phyloP scores from a whole-genome alignment of 805 yeast species.

The Debaryomyces castellii region DNA sequence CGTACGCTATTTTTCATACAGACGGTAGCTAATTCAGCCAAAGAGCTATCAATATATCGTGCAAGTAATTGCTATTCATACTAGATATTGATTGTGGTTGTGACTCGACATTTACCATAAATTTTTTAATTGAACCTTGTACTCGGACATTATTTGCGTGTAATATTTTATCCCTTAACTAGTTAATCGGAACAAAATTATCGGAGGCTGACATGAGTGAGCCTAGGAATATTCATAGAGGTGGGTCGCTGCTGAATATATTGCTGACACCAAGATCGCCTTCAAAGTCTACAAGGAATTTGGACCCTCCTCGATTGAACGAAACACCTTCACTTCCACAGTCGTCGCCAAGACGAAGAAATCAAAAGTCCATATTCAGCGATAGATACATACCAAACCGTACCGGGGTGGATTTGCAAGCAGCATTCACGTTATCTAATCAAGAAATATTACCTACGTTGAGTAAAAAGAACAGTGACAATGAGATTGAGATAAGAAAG shows the following conservation, averaged over 20 bases:
- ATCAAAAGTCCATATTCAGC: constrained; percentile 54
- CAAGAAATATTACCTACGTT: constrained; percentile 43
- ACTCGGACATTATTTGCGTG: neutral
- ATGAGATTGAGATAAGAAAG: constrained; percentile 64
- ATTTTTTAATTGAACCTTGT: neutral
- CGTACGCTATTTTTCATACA: neutral
- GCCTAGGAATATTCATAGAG: neutral
- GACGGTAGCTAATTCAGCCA: neutral
- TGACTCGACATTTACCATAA: neutral
- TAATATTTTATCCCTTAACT: neutral
- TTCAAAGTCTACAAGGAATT: constrained; percentile 36
- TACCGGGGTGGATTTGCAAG: constrained; percentile 81
- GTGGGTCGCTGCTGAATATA: constrained; percentile 9
- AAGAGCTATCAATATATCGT: neutral
- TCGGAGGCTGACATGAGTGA: constrained; percentile 3
- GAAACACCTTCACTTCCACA: constrained; percentile 28
- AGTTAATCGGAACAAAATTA: constrained; percentile 1
- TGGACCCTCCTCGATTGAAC: constrained; percentile 38
- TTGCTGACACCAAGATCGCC: constrained; percentile 44
- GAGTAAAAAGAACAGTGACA: constrained; percentile 35
- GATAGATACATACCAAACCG: constrained; percentile 89
- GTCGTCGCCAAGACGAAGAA: constrained; percentile 48
- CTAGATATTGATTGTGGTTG: neutral
- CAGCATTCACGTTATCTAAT: constrained; percentile 66
- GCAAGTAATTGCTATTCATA: neutral